Base-by-base conservation (phyloP, 306 rosid genomes). In the Cajanus cajan region DNA sequence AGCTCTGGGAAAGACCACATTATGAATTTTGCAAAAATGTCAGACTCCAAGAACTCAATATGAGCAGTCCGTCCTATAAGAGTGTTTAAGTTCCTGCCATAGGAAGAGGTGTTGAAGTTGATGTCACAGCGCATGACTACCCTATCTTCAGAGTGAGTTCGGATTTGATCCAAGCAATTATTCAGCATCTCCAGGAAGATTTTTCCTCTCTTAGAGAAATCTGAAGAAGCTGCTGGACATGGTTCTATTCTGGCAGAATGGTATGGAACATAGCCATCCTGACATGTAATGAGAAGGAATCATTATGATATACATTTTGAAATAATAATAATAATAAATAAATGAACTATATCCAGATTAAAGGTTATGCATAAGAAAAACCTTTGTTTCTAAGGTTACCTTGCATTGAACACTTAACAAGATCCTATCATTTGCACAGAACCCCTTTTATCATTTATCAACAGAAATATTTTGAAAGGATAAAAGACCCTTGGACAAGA, bases 221-320 rank as follows among this genome's bases (percentile, higher is more conserved):
- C 99, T 44, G 54, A 55, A 59, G 90, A 85, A 83, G 97, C 98
- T 58, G 96, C 91, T 70, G 87, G 91, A 78, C 98, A 93, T 64
- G 68, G 58, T 83, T 95, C 99, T 47, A 95, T 87, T 84, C 99
- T 90, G 24, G 99, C 99, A 18, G 99, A 95, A 85, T 95, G 99
- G 59, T 95, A 95, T 4, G 99, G 99, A 40, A 95, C 98, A 80
- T 95, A 95, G 45, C 99, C 96, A 68, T 95, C 99, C 99, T 95
- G 88, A 71, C 55, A 78, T 55, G 73, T 14, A 77, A 77, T 37
- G 48, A 80, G 52, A 19, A 36, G 34, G 68, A 80, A 36, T 55
- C 50, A 55, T 81, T 73, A 79, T 43, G 63, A 44, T 22, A 62
- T 37, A 33, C 15, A 48, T 77, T 36, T 37, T 18, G 51, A 71